phyloP scores from a whole-genome alignment of 768 basidiomycete species.

The Hypholoma fasciculare region DNA sequence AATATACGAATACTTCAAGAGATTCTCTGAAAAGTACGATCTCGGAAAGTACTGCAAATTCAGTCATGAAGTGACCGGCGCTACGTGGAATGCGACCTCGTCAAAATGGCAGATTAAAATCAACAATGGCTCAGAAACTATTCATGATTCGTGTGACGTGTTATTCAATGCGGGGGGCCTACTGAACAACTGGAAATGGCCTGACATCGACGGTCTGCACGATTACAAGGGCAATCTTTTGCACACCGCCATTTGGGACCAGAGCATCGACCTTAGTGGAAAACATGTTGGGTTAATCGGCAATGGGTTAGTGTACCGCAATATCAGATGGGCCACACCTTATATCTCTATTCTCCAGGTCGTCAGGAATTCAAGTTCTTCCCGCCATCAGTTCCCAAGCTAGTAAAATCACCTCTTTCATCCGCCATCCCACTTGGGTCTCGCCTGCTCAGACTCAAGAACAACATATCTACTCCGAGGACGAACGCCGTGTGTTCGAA shows the following conservation, averaged over 20 bases:
- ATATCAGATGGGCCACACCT: background rate
- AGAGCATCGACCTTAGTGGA: conserved; percentile 27
- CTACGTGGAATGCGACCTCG: conserved; percentile 28
- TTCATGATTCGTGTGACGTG: conserved; percentile 30
- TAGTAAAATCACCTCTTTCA: conserved; percentile 35
- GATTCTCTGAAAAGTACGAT: conserved; percentile 26
- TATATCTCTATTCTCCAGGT: conserved; percentile 13
- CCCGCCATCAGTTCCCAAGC: conserved; percentile 32
- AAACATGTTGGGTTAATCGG: conserved; percentile 40
- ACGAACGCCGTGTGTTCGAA: conserved; percentile 40
- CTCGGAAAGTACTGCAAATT: conserved; percentile 32
- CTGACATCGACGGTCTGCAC: conserved; percentile 33
- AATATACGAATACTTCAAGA: conserved; percentile 26
- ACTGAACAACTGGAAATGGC: conserved; percentile 39
- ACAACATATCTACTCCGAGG: conserved; percentile 34
- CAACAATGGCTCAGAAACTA: conserved; percentile 15
- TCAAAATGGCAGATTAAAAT: conserved; percentile 30
- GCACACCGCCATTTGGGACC: conserved; percentile 36
- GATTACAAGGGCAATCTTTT: conserved; percentile 32
- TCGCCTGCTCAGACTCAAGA: conserved; percentile 23
- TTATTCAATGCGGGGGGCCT: conserved; percentile 33
- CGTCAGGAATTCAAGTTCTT: conserved; percentile 34
- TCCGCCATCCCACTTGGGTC: conserved; percentile 33
- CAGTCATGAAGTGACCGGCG: conserved; percentile 24
- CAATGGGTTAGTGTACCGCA: conserved; percentile 25